Base-by-base conservation (phyloP, 225 moss, liverwort and hornwort genomes). In the Polytrichum formosum region DNA sequence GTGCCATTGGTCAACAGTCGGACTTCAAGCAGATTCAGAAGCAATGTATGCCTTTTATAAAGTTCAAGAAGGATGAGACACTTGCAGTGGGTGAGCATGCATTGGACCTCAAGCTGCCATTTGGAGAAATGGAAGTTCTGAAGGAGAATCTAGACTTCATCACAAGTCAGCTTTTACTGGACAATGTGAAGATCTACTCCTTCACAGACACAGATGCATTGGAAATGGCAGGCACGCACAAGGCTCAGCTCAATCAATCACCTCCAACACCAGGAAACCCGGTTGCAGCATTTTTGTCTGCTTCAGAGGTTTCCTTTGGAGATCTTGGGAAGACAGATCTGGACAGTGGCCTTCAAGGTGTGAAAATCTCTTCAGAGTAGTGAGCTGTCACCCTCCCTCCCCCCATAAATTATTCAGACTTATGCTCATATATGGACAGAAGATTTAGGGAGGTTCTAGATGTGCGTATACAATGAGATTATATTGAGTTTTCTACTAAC, bases 31-130 rank as follows among this genome's bases (percentile, higher is more conserved):
- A 87, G 56, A 82, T 90, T 60, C 83, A 91, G 82, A 83, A 85
- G 71, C 85, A 92, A 74, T 98, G 94, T 71, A 98, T 94, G 97
- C 94, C 94, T n/a, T 98, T 98, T 61, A 92, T 98, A 28, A 98
- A 92, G 28, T 98, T 88, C 28, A 98, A 91, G 75, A 94, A 94
- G 74, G 92, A 92, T 46, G 97, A 98, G 83, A 87, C 97, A 4
- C 79, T 86, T 67, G 80, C 81, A 68, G 97, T 94, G 5, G 97
- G 97, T 77, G 80, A 75, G 68, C 95, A 96, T 66, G 95, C 95
- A 19, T 76, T 96, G 72, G 96, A 96, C 69, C 72, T 96, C 72
- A 84, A 30, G 78, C 91, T 96, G 18, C 91, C 91, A 1, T 96
- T 96, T 65, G 96, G 96, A 55, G 96, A 96, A 78, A 61, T 89